Evolutionary conservation across 768 basidiomycete species (phyloP).

Genomic region (Termitomyces sp.): DNA sequence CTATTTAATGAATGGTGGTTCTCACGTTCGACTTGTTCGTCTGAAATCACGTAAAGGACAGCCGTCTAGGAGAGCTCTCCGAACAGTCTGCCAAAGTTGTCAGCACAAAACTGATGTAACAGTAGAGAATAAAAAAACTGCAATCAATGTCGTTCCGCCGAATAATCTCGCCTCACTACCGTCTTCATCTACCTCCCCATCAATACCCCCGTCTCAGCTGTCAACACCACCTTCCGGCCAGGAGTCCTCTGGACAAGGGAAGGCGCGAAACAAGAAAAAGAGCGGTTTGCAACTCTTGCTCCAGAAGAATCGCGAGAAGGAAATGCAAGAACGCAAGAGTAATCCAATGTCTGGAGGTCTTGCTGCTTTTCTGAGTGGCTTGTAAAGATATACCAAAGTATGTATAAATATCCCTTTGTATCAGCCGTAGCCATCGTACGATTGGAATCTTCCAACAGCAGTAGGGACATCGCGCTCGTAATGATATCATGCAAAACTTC

Average conservation of each 20-base stretch:
- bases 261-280: constrained; percentile 49
- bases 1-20: constrained; percentile 38
- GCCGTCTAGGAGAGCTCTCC: constrained; percentile 16
- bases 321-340: constrained; percentile 34
- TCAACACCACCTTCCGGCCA: background rate
- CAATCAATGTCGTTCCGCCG: background rate
- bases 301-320: constrained; percentile 53
- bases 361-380: constrained; percentile 49
- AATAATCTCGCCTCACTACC: background rate
- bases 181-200: constrained; percentile 3
- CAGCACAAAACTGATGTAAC: constrained; percentile 17
- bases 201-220: constrained; percentile 7
- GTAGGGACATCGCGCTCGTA: background rate
- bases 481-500: background rate
- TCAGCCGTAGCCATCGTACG: background rate
- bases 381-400: constrained; percentile 19
- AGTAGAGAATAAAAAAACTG: constrained; percentile 11
- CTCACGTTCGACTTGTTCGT: constrained; percentile 31
- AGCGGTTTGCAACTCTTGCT: constrained; percentile 61
- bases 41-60: constrained; percentile 20
- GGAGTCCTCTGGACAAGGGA: constrained; percentile 16
- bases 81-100: constrained; percentile 29
- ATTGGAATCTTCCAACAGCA: background rate
- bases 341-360: constrained; percentile 34
- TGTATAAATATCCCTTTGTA: background rate